Base-by-base conservation (phyloP, 2,329 filamentous ascomycete species). In the Alternaria conjuncta region DNA sequence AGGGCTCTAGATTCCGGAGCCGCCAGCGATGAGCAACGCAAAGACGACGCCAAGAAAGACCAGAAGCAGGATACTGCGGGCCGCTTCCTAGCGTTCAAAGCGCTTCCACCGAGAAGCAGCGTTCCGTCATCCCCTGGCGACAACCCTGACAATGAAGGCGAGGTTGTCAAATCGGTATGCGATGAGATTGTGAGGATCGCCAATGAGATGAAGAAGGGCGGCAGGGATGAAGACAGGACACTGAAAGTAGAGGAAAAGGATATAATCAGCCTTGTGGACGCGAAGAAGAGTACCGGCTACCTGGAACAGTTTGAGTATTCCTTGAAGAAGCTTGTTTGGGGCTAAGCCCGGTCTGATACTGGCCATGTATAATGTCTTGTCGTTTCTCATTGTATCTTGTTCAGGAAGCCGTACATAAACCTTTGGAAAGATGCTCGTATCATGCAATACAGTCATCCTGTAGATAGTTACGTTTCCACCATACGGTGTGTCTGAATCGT, bases 281-380 rank as follows among this genome's bases (percentile, higher is more conserved):
- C 96, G 60, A 95, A 88, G 85, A 92, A 88, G 83, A 94, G 90
- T 64, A 97, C 95, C 0, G 92, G 94, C 0, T 85, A 96, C 71
- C 79, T 98, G 56, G 95, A 97, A 80, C 90, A 95, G 78, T 81
- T 96, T 74, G 93, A 94, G 2, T 94, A 98, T 83, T 92, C 91
- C 63, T 86, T 98, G 73, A 97, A 97, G 87, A 97, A 93, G 84
- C 82, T 98, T 77, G 94, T 99, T 12, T 98, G 96, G 96, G 85
- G 86, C 15, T 60, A 60, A 41, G 49, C 20, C 23, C 13, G 21
- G 30, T 15, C 21, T 12, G 9, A n/a, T 2, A 11, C 13, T 21
- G 49, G 30, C 23, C 30, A 13, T 41, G n/a, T 18, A 41, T 41
- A 41, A 41, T 41, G 30, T 36, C 30, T n/a, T 41, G 20, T 41